Conservation (phyloP, 768 basidiomycete genomes). For the Auricularia auricula-judae region DNA sequence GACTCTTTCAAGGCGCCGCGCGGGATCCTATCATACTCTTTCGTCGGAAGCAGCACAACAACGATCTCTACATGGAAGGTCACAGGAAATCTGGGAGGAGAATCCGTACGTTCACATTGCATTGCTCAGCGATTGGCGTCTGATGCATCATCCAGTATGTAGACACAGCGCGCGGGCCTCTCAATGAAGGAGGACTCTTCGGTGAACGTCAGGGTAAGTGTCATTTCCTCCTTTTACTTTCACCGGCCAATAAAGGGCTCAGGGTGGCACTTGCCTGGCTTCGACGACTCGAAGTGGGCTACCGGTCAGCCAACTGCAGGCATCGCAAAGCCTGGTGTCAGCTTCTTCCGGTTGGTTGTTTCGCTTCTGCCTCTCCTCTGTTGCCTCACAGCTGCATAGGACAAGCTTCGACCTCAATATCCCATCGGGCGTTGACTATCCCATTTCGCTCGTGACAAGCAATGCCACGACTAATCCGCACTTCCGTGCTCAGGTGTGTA, state of each 20-base stretch:
- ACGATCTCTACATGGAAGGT: conserved; percentile 41
- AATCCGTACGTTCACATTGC: conserved; percentile 28
- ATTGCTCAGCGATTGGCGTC: too few relatives aligned
- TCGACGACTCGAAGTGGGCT: conserved; percentile 49
- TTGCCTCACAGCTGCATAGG: not conserved
- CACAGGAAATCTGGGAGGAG: conserved; percentile 36
- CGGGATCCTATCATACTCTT: conserved; percentile 55
- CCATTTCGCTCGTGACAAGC: conserved; percentile 46
- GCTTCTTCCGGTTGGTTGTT: conserved; percentile 42
- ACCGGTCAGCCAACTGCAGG: conserved; percentile 41
- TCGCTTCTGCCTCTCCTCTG: too few relatives aligned
- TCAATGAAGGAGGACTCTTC: conserved; percentile 64
- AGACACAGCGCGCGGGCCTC: conserved; percentile 58
- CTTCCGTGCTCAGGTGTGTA: conserved; percentile 43
- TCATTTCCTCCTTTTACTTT: too few relatives aligned
- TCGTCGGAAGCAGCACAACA: conserved; percentile 29
- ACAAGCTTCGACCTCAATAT: conserved; percentile 59
- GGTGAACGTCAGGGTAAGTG: conserved; percentile 39
- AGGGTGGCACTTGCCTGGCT: conserved; percentile 62
- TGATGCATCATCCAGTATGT: conserved; percentile 17
- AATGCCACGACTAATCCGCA: conserved; percentile 39
- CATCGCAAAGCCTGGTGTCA: conserved; percentile 49
- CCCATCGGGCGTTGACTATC: conserved; percentile 49
- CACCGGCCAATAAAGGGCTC: too few relatives aligned
- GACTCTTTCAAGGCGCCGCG: conserved; percentile 61